phyloP scores from a whole-genome alignment of 2,329 filamentous ascomycete genomes.

The Endothia cerciana region DNA sequence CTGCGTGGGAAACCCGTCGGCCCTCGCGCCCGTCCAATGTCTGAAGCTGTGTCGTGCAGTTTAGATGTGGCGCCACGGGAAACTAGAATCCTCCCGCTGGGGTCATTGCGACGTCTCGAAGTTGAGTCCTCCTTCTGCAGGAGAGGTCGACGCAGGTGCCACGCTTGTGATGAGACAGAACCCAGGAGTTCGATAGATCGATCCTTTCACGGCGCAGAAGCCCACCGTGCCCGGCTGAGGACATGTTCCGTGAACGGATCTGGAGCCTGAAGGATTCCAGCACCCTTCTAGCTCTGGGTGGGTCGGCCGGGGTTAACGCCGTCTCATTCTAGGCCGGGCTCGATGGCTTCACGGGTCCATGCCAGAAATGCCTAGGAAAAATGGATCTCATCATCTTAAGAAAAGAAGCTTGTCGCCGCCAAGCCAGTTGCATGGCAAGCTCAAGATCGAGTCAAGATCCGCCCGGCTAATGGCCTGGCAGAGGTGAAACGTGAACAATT shows the following conservation, averaged over 20 bases:
- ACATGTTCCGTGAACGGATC: neutral
- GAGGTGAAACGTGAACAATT: neutral
- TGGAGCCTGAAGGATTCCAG: neutral
- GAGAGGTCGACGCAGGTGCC: neutral
- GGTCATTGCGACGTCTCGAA: neutral
- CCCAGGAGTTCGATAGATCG: neutral
- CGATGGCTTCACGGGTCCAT: neutral
- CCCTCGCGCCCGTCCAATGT: too few relatives aligned
- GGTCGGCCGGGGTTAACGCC: neutral
- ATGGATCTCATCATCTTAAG: neutral
- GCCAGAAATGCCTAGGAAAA: neutral
- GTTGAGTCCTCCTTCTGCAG: neutral
- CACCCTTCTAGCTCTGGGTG: neutral
- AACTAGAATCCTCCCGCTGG: neutral
- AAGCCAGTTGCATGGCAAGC: neutral
- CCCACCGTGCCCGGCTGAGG: neutral
- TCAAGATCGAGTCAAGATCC: neutral
- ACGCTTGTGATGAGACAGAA: neutral
- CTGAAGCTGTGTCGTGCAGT: neutral
- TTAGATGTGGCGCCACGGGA: neutral
- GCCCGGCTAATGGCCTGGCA: neutral
- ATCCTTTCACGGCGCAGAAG: too few relatives aligned
- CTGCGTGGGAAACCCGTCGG: neutral
- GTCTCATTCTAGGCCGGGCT: neutral
- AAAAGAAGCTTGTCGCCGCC: neutral